Base-by-base conservation (phyloP, 2,329 filamentous ascomycete species). In the Fusarium miscanthi region DNA sequence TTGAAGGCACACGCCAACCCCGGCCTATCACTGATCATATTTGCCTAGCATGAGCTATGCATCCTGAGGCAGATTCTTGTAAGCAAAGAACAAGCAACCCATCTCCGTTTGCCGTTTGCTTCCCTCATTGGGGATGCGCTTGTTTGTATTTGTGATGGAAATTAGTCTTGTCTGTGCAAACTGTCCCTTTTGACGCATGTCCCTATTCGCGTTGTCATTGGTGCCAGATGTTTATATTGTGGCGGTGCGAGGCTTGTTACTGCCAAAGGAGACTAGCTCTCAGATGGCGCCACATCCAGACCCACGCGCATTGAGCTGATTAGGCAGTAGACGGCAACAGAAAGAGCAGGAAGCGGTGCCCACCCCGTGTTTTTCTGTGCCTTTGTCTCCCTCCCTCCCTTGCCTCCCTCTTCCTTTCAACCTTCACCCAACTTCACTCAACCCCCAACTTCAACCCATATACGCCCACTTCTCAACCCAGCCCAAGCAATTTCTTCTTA, bases 281-380 rank as follows among this genome's bases (percentile, higher is more conserved):
- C 21, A 5, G n/a, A 25, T 27, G 23, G 51, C 66, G 63, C 75
- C 63, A 70, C 61, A 46, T 43, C 38, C 41, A 53, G 27, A 59
- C 53, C 59, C 40, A 49, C 61, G 58, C 59, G 68, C 69, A 60
- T 58, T 68, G 58, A 68, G 57, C 69, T 65, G 49, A 53, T 69
- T 70, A 63, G 70, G 63, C 71, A 67, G 49, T 63, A 49, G 63
- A 52, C 73, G 63, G 62, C 56, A 63, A 60, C 41, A 66, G 63
- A 72, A 74, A 48, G 67, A 69, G 67, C 66, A 53, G 66, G 66
- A 67, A 60, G 68, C 69, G 69, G 61, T 69, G 69, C 72, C 74
- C 74, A 74, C 76, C 74, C 76, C 73, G 59, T 77, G 68, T 76
- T 78, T 78, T 78, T 48, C 72, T 73, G 54, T 61, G 59, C 60